Evolutionary conservation across 257 asterid species (phyloP).

Genomic region (Prunella vulgaris): DNA sequence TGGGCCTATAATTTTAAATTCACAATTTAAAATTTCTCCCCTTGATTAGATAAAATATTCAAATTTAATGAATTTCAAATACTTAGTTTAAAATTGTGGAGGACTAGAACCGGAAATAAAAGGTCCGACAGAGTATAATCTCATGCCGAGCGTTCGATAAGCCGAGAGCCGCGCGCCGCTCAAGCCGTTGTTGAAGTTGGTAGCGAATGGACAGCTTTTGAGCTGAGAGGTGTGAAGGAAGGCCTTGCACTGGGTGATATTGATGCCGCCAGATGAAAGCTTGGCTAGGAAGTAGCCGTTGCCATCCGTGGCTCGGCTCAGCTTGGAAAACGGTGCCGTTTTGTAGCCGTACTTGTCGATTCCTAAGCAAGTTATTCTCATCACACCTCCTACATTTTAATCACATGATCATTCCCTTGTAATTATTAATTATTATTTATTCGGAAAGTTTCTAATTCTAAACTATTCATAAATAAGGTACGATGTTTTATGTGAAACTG

Average conservation of each 20-base stretch:
- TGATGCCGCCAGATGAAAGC: conserved; percentile 38
- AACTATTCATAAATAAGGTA: too few species aligned
- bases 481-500: too few species aligned
- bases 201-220: conserved; percentile 28
- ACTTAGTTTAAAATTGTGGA: background rate
- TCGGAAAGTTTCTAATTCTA: too few species aligned
- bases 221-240: conserved; percentile 46
- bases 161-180: conserved; percentile 34
- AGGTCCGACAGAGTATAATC: conserved; percentile 44
- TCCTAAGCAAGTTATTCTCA: conserved; percentile 52
- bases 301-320: conserved; percentile 39
- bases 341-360: conserved; percentile 44
- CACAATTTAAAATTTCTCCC: too few species aligned
- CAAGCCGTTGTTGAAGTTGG: conserved; percentile 29
- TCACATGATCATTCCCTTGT: background rate
- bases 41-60: too few species aligned
- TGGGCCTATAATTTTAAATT: too few species aligned
- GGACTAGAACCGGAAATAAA: conserved; percentile 26
- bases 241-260: conserved; percentile 43
- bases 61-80: too few species aligned
- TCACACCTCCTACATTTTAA: conserved; percentile 33
- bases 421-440: too few species aligned
- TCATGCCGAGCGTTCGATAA: conserved; percentile 25
- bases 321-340: conserved; percentile 48
- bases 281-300: conserved; percentile 54